Percentiles rank a stretch among this genome's conserved stretches.
Evolutionary conservation across 805 yeast species (phyloP).

Genomic region (Kodamaea hsintzibuensis): DNA sequence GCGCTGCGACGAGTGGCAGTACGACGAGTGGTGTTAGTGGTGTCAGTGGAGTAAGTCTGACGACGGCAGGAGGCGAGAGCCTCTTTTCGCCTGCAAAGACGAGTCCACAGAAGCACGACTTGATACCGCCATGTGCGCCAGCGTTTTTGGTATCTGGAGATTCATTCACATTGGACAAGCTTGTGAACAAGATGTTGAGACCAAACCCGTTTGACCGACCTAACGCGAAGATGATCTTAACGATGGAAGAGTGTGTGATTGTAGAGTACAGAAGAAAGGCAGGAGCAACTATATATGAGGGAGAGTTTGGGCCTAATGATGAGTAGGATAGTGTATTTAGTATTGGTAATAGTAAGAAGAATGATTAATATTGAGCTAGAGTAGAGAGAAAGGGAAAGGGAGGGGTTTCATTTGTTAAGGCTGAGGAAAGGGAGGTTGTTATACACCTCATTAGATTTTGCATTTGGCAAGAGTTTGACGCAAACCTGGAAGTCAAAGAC

Average conservation of each 20-base stretch:
- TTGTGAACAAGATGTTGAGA: conserved; percentile 86
- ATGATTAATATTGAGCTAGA: not conserved
- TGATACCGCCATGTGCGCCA: conserved; percentile 86
- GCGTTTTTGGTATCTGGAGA: conserved; percentile 65
- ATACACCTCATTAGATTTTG: too few relatives aligned
- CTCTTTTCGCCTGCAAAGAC: conserved; percentile 9
- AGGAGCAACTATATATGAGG: conserved; percentile 94
- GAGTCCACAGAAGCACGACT: conserved; percentile 11
- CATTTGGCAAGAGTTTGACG: too few relatives aligned
- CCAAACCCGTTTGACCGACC: conserved; percentile 84
- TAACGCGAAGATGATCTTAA: conserved; percentile 70
- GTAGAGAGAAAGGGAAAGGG: not conserved
- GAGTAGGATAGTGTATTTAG: conserved; percentile 13
- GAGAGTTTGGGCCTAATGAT: conserved; percentile 80
- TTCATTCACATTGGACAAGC: conserved; percentile 60
- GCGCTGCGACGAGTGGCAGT: not conserved
- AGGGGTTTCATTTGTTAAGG: too few relatives aligned
- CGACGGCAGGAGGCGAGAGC: conserved; percentile 3
- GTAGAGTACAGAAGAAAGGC: conserved; percentile 83
- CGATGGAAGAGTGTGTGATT: conserved; percentile 67
- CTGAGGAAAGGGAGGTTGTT: too few relatives aligned
- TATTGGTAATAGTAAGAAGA: not conserved
- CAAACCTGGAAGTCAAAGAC: too few relatives aligned
- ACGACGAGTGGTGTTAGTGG: conserved; percentile 1
- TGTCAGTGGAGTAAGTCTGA: not conserved